phyloP scores from a whole-genome alignment of 495 filamentous ascomycete species.

The Usnea hakonensis region DNA sequence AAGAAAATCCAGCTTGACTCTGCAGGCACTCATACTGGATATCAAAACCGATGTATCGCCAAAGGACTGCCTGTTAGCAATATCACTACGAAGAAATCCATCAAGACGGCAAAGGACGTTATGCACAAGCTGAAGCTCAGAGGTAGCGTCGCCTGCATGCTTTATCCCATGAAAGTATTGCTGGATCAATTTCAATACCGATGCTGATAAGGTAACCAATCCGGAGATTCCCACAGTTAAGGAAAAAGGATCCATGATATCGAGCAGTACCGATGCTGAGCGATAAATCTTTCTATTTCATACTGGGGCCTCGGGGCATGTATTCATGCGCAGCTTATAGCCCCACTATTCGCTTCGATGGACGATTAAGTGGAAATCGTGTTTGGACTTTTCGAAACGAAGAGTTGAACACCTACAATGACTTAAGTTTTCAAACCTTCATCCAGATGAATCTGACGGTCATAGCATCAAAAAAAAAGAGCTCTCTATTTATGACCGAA shows the following conservation, averaged over 20 bases:
- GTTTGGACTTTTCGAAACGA: no score
- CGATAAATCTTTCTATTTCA: no score
- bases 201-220: neutral
- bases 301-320: no score
- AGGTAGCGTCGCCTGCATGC: constrained; percentile 8
- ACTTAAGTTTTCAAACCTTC: no score
- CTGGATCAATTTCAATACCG: neutral
- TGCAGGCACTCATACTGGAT: constrained; percentile 10
- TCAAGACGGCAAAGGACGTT: constrained; percentile 7
- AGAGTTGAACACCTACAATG: no score
- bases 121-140: constrained; percentile 2
- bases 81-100: constrained; percentile 3
- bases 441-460: no score
- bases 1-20: constrained; percentile 5
- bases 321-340: no score
- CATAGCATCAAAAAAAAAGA: no score
- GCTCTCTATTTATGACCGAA: no score
- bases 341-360: no score
- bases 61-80: neutral
- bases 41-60: constrained; percentile 1
- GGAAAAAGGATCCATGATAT: constrained; percentile 15
- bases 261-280: neutral
- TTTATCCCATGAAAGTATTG: neutral
- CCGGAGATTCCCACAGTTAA: constrained; percentile 7
- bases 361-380: no score